Conservation (phyloP, 2,329 filamentous ascomycete species). For the Pseudocercospora pini-densiflorae region DNA sequence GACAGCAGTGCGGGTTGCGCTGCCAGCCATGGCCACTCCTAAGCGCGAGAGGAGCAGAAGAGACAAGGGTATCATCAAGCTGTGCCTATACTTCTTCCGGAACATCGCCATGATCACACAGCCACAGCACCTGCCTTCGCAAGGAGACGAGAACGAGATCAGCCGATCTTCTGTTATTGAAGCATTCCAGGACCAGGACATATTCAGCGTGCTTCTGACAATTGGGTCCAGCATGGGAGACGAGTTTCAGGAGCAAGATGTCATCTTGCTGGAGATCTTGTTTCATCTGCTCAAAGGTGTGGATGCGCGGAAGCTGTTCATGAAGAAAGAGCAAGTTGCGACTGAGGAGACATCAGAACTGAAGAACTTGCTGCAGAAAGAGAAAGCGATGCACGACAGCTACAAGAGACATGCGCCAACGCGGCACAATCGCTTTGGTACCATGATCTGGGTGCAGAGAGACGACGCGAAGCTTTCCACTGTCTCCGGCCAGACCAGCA, state of each 20-base stretch:
- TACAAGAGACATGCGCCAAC: constrained; percentile 80
- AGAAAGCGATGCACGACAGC: constrained; percentile 78
- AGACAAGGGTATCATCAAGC: constrained; percentile 90
- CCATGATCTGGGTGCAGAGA: constrained; percentile 95
- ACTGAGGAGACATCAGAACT: constrained; percentile 75
- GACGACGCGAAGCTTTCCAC: constrained; percentile 83
- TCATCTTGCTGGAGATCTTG: constrained; percentile 85
- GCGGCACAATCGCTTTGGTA: constrained; percentile 91
- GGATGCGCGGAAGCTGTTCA: constrained; percentile 81
- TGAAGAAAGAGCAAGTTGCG: constrained; percentile 74
- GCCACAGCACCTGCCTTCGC: constrained; percentile 71
- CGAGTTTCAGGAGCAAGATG: constrained; percentile 87
- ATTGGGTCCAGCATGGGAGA: constrained; percentile 92
- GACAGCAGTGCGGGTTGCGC: constrained; percentile 76
- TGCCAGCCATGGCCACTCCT: constrained; percentile 83
- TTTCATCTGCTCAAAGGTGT: constrained; percentile 94
- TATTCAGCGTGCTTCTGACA: constrained; percentile 82
- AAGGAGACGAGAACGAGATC: constrained; percentile 88
- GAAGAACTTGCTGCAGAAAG: constrained; percentile 74
- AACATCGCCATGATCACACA: constrained; percentile 87
- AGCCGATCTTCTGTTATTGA: constrained; percentile 87
- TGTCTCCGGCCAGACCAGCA: constrained; percentile 84
- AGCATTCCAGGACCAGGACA: constrained; percentile 87
- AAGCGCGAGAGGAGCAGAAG: constrained; percentile 75
- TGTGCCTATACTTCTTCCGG: constrained; percentile 85